phyloP scores from a whole-genome alignment of 495 filamentous ascomycete genomes.

The Neurospora tetraspora region DNA sequence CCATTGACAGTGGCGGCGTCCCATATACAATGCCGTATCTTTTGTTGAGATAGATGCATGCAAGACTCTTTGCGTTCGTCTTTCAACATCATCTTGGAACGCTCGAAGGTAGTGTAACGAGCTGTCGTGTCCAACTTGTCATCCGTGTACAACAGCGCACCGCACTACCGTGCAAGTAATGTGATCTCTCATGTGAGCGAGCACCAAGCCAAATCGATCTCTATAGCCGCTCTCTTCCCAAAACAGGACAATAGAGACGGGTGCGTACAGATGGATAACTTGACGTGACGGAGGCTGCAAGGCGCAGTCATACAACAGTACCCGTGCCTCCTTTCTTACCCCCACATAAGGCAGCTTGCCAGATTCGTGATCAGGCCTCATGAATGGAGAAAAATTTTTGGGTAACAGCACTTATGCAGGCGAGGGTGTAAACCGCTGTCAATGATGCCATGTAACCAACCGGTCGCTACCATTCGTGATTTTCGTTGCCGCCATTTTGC shows the following conservation, averaged over 20 bases:
- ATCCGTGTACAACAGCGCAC: background rate
- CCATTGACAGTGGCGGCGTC: background rate
- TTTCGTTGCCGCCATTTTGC: background rate
- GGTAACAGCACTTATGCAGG: background rate
- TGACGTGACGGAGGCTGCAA: background rate
- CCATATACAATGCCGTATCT: background rate
- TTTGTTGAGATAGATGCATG: background rate
- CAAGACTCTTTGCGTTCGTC: background rate
- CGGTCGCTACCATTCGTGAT: background rate
- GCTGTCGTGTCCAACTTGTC: background rate
- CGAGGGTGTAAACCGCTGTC: background rate
- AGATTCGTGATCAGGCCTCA: background rate
- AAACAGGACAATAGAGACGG: background rate
- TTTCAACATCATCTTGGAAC: background rate
- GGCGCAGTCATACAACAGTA: background rate
- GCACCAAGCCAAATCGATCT: background rate
- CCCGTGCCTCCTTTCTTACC: background rate
- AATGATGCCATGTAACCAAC: background rate
- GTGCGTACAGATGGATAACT: background rate
- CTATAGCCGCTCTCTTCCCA: background rate
- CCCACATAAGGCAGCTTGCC: background rate
- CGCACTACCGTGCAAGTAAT: background rate
- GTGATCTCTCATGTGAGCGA: background rate
- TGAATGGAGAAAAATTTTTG: background rate
- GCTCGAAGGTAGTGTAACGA: background rate